Evolutionary conservation across 768 basidiomycete species (phyloP), one percentile per base, ranked within the genome.

Genomic region (Dioszegia aurantiaca): DNA sequence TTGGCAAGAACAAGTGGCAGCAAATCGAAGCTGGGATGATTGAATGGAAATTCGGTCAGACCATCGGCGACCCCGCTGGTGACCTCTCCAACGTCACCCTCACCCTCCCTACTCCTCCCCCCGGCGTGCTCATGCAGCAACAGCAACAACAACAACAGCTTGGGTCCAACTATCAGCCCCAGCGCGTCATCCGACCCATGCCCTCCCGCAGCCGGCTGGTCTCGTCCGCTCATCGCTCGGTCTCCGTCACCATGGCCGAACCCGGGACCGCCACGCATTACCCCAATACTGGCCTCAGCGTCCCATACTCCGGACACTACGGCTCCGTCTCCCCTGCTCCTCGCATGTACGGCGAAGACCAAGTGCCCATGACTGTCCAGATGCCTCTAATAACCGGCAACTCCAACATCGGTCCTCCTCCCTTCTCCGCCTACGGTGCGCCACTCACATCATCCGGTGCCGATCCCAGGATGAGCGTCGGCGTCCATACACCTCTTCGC

Each of bases 1-100:
- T 75, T 12, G 75, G 75, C 21, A 77, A 75, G 55, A 63, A 63
- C 61, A 73, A 73, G 52, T 77, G 75, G 75, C 67, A 64, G 27
- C 67, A 72, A 8, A 77, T 77, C 60, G 75, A 77, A n/a, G 43
- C 61, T 2, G 73, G 69, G 3, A 33, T 73, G 55, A 60, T 77
- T 55, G 59, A 69, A 31, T 77, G 75, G 75, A 52, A 36, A 21
- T 42, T 55, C 28, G 64, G 63, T 19, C 60, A 58, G 45, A 43
- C 39, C 14, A 46, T 60, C 30, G 64, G 59, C 42, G 75, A 77
- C 54, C 71, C 73, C 3, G 72, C 73, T 21, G 53, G 56, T 41
- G 74, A 76, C 41, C 59, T 73, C 2, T 49, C 55, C 44, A 69
- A 70, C 43, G 66, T 72, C 4, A 67, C 62, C 26, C 55, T 76